Conservation (phyloP, 345 rosid species). For the Jatropha curcas region DNA sequence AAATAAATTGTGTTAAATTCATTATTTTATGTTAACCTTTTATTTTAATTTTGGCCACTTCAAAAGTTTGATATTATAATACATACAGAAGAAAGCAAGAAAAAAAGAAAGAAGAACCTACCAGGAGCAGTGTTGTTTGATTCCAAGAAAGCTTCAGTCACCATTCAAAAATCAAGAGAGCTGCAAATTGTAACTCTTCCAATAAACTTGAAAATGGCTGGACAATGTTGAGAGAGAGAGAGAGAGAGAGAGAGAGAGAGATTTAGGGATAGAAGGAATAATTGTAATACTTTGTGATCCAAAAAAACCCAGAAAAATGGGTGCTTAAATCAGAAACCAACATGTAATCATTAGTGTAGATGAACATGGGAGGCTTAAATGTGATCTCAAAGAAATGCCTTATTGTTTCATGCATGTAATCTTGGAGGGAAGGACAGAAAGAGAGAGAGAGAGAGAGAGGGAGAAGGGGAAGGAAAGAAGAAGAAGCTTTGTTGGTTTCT, state of each 20-base stretch:
- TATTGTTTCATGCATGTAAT: constrained; percentile 34
- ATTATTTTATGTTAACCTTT: too few species aligned
- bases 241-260: background rate
- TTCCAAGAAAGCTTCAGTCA: constrained; percentile 17
- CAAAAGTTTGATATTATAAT: too few species aligned
- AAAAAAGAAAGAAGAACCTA: constrained; percentile 9
- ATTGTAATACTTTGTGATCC: background rate
- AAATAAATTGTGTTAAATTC: too few species aligned
- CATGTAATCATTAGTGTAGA: constrained; percentile 12
- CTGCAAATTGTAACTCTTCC: constrained; percentile 14
- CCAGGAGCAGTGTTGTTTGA: constrained; percentile 15
- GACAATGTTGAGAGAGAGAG: background rate
- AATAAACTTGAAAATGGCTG: background rate
- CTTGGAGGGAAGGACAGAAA: background rate
- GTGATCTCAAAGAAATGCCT: constrained; percentile 14
- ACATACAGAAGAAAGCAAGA: background rate
- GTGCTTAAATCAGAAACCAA: constrained; percentile 13
- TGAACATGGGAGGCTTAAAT: background rate
- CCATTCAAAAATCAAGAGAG: constrained; percentile 11
- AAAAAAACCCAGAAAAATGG: background rate
- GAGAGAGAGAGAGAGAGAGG: background rate
- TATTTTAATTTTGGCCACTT: too few species aligned
- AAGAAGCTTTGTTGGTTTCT: background rate
- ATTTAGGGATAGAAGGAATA: background rate
- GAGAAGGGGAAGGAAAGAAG: background rate